Conservation (phyloP, 2,329 filamentous ascomycete genomes). For the Orbilia quercus region DNA sequence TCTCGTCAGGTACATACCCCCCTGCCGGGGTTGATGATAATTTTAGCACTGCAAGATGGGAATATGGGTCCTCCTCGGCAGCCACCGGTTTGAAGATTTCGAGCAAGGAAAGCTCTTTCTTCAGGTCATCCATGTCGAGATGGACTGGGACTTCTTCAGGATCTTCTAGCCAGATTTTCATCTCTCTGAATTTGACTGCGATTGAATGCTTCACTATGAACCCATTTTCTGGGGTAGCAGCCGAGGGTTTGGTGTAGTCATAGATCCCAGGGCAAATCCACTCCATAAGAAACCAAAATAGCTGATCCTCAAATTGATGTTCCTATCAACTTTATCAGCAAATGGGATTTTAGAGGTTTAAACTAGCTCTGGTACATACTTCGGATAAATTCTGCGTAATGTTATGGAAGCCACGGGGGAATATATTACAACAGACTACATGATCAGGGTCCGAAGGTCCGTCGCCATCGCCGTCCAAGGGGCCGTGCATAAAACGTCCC, state of each 20-base stretch:
- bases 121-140: not conserved
- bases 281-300: conserved; percentile 35
- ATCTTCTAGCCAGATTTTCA: conserved; percentile 35
- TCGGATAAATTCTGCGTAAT: conserved; percentile 11
- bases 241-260: not conserved
- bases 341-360: too few relatives aligned
- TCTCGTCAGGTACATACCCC: too few relatives aligned
- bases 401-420: conserved; percentile 13
- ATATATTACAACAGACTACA: conserved; percentile 23
- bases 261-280: conserved; percentile 18
- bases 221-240: conserved; percentile 61
- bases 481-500: too few relatives aligned
- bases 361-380: too few relatives aligned
- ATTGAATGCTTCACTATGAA: conserved; percentile 19
- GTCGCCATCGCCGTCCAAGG: conserved; percentile 1
- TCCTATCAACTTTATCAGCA: too few relatives aligned
- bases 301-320: conserved; percentile 26
- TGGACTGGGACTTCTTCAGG: conserved; percentile 1
- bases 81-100: too few relatives aligned
- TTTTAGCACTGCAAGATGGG: too few relatives aligned
- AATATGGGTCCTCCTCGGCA: too few relatives aligned
- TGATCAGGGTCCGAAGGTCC: conserved; percentile 1
- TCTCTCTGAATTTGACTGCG: conserved; percentile 13
- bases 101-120: too few relatives aligned
- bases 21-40: too few relatives aligned